phyloP scores from a whole-genome alignment of 192 early-diverging fungal genomes.

The Chytriomyces sp. region DNA sequence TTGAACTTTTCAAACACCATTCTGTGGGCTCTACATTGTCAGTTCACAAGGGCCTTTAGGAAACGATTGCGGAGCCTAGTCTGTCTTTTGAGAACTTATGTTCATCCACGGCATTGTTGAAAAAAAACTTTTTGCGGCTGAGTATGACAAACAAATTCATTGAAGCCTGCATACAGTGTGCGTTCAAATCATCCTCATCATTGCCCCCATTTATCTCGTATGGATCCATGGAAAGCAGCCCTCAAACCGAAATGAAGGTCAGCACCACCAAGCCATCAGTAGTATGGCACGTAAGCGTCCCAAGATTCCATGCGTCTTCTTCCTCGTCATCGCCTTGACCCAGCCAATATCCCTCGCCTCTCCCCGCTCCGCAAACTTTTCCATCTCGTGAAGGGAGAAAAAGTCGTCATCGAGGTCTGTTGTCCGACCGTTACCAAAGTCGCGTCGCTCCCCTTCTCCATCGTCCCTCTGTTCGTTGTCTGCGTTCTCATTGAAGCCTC shows the following conservation, averaged over 20 bases:
- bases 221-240: slow-evolving; percentile 30
- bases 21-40: slow-evolving; percentile 47
- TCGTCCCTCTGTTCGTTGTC: slow-evolving; percentile 44
- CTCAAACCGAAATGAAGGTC: slow-evolving; percentile 12
- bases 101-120: slow-evolving; percentile 30
- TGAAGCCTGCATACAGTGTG: slow-evolving; percentile 38
- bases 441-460: slow-evolving; percentile 49
- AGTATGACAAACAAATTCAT: not conserved
- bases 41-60: too few relatives aligned
- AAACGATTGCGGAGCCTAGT: slow-evolving; percentile 14
- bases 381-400: slow-evolving; percentile 87
- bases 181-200: slow-evolving; percentile 58
- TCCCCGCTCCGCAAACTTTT: slow-evolving; percentile 82
- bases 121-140: slow-evolving; percentile 23
- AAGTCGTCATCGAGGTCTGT: slow-evolving; percentile 91
- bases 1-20: slow-evolving; percentile 44
- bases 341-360: slow-evolving; percentile 64
- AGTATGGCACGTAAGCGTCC: slow-evolving; percentile 3
- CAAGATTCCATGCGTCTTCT: slow-evolving; percentile 39
- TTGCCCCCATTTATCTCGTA: slow-evolving; percentile 66
- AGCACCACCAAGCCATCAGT: not conserved
- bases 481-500: slow-evolving; percentile 46
- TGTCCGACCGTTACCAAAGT: slow-evolving; percentile 40
- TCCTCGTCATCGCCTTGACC: slow-evolving; percentile 64
- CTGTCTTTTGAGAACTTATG: slow-evolving; percentile 18